Base-by-base conservation (phyloP, 2,329 filamentous ascomycete species). In the Penicillium sp. region DNA sequence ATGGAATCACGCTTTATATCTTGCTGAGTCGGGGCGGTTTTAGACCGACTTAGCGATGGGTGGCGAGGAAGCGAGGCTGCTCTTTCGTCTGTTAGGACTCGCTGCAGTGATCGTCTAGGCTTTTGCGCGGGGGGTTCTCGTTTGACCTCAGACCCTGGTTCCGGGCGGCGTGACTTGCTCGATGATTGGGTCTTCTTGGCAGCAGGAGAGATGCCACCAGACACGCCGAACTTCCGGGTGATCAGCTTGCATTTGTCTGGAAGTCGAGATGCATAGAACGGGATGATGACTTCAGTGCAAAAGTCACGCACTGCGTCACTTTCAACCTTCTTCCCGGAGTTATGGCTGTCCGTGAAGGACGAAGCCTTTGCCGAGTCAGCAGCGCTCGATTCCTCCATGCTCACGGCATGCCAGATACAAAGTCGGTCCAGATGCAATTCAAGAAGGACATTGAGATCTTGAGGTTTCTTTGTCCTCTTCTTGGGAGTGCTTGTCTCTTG, bases 331-430 rank as follows among this genome's bases (percentile, higher is more conserved):
- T 76, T 78, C 15, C 71, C 72, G 5, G 72, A 65, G 37, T 71
- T 66, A 58, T 72, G 70, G 53, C 59, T 69, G 30, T 71, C 67
- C n/a, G 65, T 71, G n/a, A 71, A 70, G 33, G 63, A 63, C 2
- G 68, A 70, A 24, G 69, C 54, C 51, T 73, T 75, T 30, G 68
- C 62, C 17, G 72, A 66, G 26, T 75, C 71, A 0, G 72, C 63
- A 15, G 74, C 65, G 4, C 68, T 64, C 4, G 70, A 64, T 33
- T 80, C 80, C 30, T 78, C 78, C 38, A 76, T 71, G 60, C 74
- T 78, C 53, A 83, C 79, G 28, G 80, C 77, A 68, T 83, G 81
- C 82, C 82, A 84, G 56, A 84, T 84, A 62, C 81, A 82, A 28
- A 84, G 71, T 58, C 81, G 74, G 61, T 84, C 82, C 17, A 83